These are phyloP conservation scores for Talinum fruticosum DNA, from an alignment of 148 eudicot species.

Conservation along the genomic window DNA sequence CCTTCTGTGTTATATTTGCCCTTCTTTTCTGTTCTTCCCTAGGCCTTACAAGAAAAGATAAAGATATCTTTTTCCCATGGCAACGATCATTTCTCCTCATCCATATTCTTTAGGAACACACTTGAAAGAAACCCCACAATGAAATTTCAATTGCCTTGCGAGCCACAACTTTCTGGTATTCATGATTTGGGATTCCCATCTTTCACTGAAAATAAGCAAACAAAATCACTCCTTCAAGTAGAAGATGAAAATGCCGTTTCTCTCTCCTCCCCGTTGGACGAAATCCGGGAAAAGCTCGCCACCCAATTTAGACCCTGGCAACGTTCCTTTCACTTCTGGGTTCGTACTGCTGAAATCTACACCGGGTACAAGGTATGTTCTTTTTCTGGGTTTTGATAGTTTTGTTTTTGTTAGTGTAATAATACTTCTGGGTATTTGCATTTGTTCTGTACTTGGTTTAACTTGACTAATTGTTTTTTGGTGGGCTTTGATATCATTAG, in stretches of 20 bases:
- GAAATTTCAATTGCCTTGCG: background rate
- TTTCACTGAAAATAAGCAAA: background rate
- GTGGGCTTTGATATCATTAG: constrained; percentile 31
- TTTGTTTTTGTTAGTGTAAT: constrained; percentile 2
- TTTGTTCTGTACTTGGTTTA: constrained; percentile 17
- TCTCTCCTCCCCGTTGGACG: constrained; percentile 40
- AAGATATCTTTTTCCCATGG: no score
- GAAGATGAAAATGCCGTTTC: constrained; percentile 15
- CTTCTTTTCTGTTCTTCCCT: no score
- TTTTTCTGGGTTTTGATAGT: background rate
- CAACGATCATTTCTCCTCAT: background rate
- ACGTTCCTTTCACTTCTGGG: constrained; percentile 85
- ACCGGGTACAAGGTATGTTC: constrained; percentile 80
- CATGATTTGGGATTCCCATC: background rate
- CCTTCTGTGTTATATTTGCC: no score
- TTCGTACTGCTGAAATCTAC: constrained; percentile 82
- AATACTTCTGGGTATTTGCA: constrained; percentile 1
- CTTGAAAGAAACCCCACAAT: background rate
- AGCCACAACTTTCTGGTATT: background rate
- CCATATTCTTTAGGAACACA: no score
- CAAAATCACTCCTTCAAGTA: background rate
- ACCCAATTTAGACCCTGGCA: constrained; percentile 71
- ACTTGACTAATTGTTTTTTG: background rate
- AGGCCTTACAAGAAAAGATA: no score
- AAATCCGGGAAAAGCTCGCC: constrained; percentile 59